phyloP scores from a whole-genome alignment of 345 rosid species.

The Stellera chamaejasme region DNA sequence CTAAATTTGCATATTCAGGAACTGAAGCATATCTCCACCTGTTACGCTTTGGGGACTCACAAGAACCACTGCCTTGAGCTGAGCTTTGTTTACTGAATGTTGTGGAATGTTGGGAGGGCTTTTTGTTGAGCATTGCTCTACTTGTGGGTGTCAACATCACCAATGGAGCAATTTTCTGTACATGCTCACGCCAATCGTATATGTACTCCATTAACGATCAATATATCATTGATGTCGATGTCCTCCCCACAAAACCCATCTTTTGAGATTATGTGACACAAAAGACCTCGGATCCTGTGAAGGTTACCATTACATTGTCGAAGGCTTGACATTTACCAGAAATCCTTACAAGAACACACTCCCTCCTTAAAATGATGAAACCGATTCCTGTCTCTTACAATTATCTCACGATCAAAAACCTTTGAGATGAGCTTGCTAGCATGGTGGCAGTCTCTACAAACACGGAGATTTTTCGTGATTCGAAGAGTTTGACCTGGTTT shows the following conservation, averaged over 20 bases:
- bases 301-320: too few species aligned
- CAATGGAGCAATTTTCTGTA: too few species aligned
- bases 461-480: constrained; percentile 22
- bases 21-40: constrained; percentile 58
- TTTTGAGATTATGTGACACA: too few species aligned
- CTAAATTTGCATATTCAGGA: constrained; percentile 2
- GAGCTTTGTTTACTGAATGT: background rate
- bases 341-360: constrained; percentile 32
- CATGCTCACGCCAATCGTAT: too few species aligned
- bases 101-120: background rate
- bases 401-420: constrained; percentile 24
- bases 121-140: too few species aligned
- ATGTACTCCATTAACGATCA: too few species aligned
- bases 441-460: constrained; percentile 29
- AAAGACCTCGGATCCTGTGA: too few species aligned
- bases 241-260: too few species aligned
- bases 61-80: constrained; percentile 36
- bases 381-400: constrained; percentile 27
- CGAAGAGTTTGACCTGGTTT: constrained; percentile 25
- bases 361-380: constrained; percentile 28
- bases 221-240: too few species aligned
- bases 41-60: constrained; percentile 58
- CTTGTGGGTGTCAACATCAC: too few species aligned
- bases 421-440: constrained; percentile 30
- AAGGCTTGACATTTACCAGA: constrained; percentile 13